Evolutionary conservation across 108 stramenopile genomes (phyloP), one percentile per base, ranked within the genome.

Genomic region (Phaeodactylum tricornutum): DNA sequence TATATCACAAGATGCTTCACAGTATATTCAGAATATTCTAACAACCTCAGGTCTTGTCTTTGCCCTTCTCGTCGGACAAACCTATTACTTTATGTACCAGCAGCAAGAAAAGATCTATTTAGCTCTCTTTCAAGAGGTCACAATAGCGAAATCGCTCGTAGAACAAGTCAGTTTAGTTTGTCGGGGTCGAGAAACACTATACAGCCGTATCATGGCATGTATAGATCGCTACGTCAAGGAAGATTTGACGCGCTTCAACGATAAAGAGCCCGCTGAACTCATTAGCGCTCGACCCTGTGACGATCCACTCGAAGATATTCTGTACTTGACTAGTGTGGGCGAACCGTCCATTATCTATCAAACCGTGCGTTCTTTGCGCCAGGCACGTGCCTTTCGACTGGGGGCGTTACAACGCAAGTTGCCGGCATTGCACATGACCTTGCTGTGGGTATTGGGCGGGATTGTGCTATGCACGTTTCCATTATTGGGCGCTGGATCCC

Each of bases 281-380:
- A 37, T 92, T 30, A 66, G 67, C 51, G 68, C 79, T 0, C 55
- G 84, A 43, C 87, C 87, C 2, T 64, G 79, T 29, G 86, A 88
- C 54, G 92, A 93, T 67, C 92, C 92, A 5, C 50, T 93, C 55
- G 92, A 93, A 54, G 54, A 64, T 16, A 84, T 89, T 59, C 70
- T 93, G 80, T 93, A 88, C 49, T 38, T 89, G 59, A 91, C 89
- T 28, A 81, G 79, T 48, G 92, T 93, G 12, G 92, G 92, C 6
- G 80, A 84, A 16, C 92, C 86, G 6, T 68, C 65, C 16, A 69
- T 64, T n/a, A 71, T 93, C 43, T 93, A 93, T 57, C 84, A 93
- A 53, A 93, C 92, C 0, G 92, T 93, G 16, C 57, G 78, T 21
- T 64, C 63, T 23, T 55, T 93, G 17, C 65, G 92, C 34, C 80